Evolutionary conservation across 1,284 basidiomycete genomes (phyloP).

Genomic region (Lentinula novae-zelandiae): DNA sequence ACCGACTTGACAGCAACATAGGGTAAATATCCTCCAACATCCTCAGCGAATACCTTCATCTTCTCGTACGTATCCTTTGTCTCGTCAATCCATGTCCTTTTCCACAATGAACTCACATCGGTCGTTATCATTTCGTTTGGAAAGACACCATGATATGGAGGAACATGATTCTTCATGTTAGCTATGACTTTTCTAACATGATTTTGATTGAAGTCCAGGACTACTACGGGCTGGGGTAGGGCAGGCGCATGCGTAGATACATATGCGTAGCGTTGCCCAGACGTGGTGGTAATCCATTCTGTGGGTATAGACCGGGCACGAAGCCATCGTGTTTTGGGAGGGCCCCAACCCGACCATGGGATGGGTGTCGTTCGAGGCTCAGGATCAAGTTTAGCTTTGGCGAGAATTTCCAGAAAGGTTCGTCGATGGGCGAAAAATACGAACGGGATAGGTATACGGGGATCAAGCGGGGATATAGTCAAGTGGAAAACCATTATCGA

Average conservation of each 20-base stretch:
- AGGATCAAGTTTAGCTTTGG: not conserved
- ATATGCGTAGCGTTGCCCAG: slow-evolving; percentile 10
- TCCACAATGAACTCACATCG: not conserved
- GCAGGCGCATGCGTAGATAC: slow-evolving; percentile 2
- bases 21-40: slow-evolving; percentile 9
- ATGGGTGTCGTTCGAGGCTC: not conserved
- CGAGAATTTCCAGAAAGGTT: slow-evolving; percentile 2
- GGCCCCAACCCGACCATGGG: slow-evolving; percentile 12
- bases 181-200: not conserved
- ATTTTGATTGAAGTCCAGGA: slow-evolving; percentile 12
- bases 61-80: not conserved
- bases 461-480: not conserved
- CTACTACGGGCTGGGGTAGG: slow-evolving; percentile 3
- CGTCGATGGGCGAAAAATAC: slow-evolving; percentile 12
- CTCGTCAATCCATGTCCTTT: not conserved
- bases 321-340: slow-evolving; percentile 5
- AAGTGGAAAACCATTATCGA: slow-evolving; percentile 13
- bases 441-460: slow-evolving; percentile 4
- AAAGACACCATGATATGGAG: not conserved
- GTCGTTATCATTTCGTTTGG: not conserved
- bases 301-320: slow-evolving; percentile 6
- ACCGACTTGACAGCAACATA: slow-evolving; percentile 6
- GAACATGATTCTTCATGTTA: not conserved
- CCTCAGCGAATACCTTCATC: slow-evolving; percentile 10
- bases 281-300: slow-evolving; percentile 14